These are phyloP conservation scores for Carex kokanica DNA, from an alignment of 176 grass and related monocot genomes.

Conservation along the genomic window DNA sequence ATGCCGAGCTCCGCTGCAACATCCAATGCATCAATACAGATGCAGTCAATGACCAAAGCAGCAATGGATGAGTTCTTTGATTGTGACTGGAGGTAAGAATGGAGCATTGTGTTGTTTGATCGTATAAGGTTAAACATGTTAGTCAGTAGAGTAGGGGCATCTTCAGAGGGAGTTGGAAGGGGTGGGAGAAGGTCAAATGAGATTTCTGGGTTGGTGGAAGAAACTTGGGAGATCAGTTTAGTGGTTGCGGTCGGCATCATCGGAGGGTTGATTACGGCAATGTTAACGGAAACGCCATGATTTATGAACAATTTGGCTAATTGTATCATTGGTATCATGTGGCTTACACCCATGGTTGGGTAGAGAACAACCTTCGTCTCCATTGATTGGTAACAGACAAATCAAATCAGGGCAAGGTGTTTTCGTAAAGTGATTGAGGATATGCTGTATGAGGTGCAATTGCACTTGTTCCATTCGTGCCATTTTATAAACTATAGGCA, in stretches of 20 bases:
- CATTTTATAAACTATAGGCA: neutral
- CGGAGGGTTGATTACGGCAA: slow-evolving; percentile 33
- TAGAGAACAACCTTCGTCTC: slow-evolving; percentile 39
- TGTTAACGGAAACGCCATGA: slow-evolving; percentile 32
- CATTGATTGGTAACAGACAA: neutral
- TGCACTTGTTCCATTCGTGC: neutral
- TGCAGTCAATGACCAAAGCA: slow-evolving; percentile 48
- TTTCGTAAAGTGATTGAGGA: neutral
- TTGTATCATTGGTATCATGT: slow-evolving; percentile 60
- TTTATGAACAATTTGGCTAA: slow-evolving; percentile 44
- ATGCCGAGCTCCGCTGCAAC: slow-evolving; percentile 17
- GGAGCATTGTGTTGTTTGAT: slow-evolving; percentile 21
- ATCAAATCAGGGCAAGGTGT: neutral
- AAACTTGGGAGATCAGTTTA: neutral
- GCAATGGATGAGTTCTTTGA: slow-evolving; percentile 29
- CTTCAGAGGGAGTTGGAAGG: neutral
- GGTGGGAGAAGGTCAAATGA: slow-evolving; percentile 37
- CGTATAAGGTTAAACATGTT: slow-evolving; percentile 35
- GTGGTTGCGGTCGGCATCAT: slow-evolving; percentile 19
- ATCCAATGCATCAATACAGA: slow-evolving; percentile 44
- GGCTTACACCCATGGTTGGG: slow-evolving; percentile 43
- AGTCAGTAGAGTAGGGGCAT: slow-evolving; percentile 15
- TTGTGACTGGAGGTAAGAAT: slow-evolving; percentile 32
- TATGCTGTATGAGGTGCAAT: neutral
- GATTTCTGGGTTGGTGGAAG: slow-evolving; percentile 34